phyloP scores from a whole-genome alignment of 192 early-diverging fungal genomes.

The Phlyctochytrium bullatum region DNA sequence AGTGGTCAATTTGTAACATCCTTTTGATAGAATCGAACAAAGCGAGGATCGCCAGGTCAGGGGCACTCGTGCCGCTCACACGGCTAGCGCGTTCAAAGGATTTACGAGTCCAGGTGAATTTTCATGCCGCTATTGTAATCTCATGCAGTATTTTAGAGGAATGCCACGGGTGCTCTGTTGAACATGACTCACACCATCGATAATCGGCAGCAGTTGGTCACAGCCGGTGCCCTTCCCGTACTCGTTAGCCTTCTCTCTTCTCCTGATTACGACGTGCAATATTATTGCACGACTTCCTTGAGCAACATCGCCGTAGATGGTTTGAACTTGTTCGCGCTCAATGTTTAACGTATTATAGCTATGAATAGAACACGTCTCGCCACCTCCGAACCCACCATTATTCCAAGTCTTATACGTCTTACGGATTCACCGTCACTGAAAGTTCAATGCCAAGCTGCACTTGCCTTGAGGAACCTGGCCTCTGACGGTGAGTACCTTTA shows the following conservation, averaged over 20 bases:
- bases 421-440: slow-evolving; percentile 76
- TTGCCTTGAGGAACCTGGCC: slow-evolving; percentile 84
- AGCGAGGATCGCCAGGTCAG: slow-evolving; percentile 80
- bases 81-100: slow-evolving; percentile 76
- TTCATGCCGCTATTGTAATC: not conserved
- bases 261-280: slow-evolving; percentile 81
- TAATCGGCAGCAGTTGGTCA: slow-evolving; percentile 79
- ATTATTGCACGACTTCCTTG: slow-evolving; percentile 86
- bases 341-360: slow-evolving; percentile 32
- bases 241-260: slow-evolving; percentile 73
- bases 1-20: slow-evolving; percentile 4
- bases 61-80: slow-evolving; percentile 70
- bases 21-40: slow-evolving; percentile 75
- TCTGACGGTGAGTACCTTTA: slow-evolving; percentile 73
- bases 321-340: slow-evolving; percentile 38
- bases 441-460: slow-evolving; percentile 84
- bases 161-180: slow-evolving; percentile 85
- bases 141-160: slow-evolving; percentile 62
- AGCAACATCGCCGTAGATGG: slow-evolving; percentile 86
- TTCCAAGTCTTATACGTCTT: slow-evolving; percentile 72
- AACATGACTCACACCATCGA: slow-evolving; percentile 85
- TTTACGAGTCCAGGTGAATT: slow-evolving; percentile 59
- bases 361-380: slow-evolving; percentile 26
- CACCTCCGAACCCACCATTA: slow-evolving; percentile 68
- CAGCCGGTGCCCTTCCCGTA: slow-evolving; percentile 78